Evolutionary conservation across 208 protist species (phyloP), one percentile per base, ranked within the genome.

Genomic region (Angomonas ambiguus): DNA sequence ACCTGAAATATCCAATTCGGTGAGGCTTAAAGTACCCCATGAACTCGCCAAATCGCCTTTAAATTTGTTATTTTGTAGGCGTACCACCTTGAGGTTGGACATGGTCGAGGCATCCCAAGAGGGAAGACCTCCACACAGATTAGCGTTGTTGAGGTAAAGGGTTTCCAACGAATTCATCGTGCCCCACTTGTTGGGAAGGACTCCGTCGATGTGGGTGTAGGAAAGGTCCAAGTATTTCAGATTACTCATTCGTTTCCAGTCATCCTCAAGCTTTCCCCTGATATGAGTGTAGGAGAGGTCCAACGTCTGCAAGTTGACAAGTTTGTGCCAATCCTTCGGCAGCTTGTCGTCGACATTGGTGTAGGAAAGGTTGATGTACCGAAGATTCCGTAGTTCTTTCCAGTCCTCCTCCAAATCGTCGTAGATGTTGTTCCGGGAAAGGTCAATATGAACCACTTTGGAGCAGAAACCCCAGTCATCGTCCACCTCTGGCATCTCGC

Each of bases 361-460:
- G 38, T 45, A 16, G 38, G 38, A 45, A 45, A 45, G 38, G 38
- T 45, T 45, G 16, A 45, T 45, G 38, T 45, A 45, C 38, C 38
- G 38, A n/a, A 45, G 38, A n/a, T 45, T 8, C 38, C 11, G 8
- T 16, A 45, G 16, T n/a, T 45, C 38, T 16, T 45, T 16, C 38
- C 38, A 45, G 38, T 45, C 38, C 38, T 45, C 38, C 38, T 45
- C 38, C 38, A 45, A 8, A 45, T 45, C 38, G 38, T 16, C 38
- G 25, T 53, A 24, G 13, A 22, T 42, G 25, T 45, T 53, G 63
- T 67, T 67, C 48, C 45, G 24, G 27, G 63, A 67, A 42, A 67
- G 42, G 63, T 67, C 49, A 45, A 67, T 57, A 33, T 42, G 59
- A 24, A 67, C 63, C 25, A 60, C 63, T 22, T 45, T 35, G 60